These are phyloP conservation scores for Gossypium raimondii DNA, from an alignment of 345 rosid species.

Conservation along the genomic window DNA sequence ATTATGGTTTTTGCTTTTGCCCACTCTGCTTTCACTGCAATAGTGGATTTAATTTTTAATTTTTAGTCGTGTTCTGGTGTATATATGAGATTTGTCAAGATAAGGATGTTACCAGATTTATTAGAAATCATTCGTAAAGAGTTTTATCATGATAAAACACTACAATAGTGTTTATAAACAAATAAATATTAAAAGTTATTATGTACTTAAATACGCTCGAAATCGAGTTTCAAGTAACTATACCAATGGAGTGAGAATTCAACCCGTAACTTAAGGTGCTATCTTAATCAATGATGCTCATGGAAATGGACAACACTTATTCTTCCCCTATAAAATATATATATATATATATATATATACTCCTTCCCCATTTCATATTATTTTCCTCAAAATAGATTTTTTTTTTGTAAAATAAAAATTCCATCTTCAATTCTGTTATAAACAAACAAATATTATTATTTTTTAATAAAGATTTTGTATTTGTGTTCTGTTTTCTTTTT, in stretches of 20 bases:
- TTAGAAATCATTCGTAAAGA: too few species aligned
- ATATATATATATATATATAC: not conserved
- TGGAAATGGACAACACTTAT: not conserved
- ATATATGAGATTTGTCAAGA: too few species aligned
- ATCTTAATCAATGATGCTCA: not conserved
- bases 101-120: fast-evolving
- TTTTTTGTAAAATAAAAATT: constrained; percentile 1
- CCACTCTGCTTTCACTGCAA: too few species aligned
- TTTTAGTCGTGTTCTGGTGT: too few species aligned
- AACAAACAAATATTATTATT: not conserved
- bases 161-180: too few species aligned
- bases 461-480: not conserved
- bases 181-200: too few species aligned
- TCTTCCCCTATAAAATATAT: not conserved
- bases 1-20: too few species aligned
- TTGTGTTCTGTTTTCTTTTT: not conserved
- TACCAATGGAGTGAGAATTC: too few species aligned
- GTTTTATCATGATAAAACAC: too few species aligned
- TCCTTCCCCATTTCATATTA: not conserved
- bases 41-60: too few species aligned
- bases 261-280: too few species aligned
- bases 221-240: not conserved
- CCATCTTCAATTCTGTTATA: not conserved
- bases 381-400: not conserved
- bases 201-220: too few species aligned